Conservation (phyloP, 225 moss, liverwort and hornwort species). For the Bryum argenteum region DNA sequence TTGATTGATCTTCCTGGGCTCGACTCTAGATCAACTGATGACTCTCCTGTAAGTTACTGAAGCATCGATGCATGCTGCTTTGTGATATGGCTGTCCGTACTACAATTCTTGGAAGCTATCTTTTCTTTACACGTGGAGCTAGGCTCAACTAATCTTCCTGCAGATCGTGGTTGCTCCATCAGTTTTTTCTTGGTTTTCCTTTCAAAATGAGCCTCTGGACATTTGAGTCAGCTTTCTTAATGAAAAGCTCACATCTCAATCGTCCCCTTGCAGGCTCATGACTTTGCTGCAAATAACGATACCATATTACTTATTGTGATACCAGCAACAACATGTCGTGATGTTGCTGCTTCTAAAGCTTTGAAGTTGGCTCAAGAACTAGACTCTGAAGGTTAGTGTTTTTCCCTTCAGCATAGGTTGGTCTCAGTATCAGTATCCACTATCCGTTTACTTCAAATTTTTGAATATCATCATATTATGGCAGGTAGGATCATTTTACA, state of each 20-base stretch:
- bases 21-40: slow-evolving; percentile 76
- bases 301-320: slow-evolving; percentile 87
- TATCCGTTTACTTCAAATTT: background rate
- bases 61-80: background rate
- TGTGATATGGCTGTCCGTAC: background rate
- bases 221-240: background rate
- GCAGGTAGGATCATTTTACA: background rate
- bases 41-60: slow-evolving; percentile 75
- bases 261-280: slow-evolving; percentile 68
- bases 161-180: background rate
- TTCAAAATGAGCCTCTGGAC: background rate
- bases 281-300: slow-evolving; percentile 86
- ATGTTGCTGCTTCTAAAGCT: slow-evolving; percentile 85
- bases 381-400: slow-evolving; percentile 77
- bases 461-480: slow-evolving; percentile 18
- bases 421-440: background rate
- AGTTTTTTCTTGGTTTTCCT: background rate
- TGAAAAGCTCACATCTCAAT: slow-evolving; percentile 2
- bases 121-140: background rate
- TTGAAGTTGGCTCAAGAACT: slow-evolving; percentile 96
- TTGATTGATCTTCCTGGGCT: slow-evolving; percentile 95
- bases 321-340: slow-evolving; percentile 85
- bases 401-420: background rate
- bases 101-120: background rate
- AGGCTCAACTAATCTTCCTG: background rate